Evolutionary conservation across 1,284 basidiomycete genomes (phyloP), one percentile per base, ranked within the genome.

Genomic region (Vanrija pseudolonga): DNA sequence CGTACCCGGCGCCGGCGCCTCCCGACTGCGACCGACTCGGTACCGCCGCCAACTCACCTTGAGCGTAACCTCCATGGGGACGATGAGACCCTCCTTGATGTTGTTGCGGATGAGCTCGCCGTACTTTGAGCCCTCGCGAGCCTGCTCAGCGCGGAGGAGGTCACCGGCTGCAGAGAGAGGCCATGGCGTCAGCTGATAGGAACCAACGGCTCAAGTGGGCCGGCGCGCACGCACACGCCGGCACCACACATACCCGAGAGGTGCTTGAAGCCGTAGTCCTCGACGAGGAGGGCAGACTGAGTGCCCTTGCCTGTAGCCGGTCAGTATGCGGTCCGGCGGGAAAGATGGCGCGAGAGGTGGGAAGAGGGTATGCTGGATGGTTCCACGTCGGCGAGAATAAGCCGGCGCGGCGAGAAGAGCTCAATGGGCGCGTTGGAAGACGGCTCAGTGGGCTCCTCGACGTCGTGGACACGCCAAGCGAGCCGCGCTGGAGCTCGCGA

Each of bases 1-100:
- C 14, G 12, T 32, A 32, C 32, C 32, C 32, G 32, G 32, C 32
- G 14, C 32, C 32, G 32, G 32, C 32, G 14, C 32, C 32, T 32
- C 32, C 32, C 32, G 32, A 2, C 32, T 12, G 5, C 14, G 1
- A 15, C 32, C 4, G 9, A 15, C 32, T 4, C 32, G 11, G 14
- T 7, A 11, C 26, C 2, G 26, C 26, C 32, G 32, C 32, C 32
- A 32, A 59, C 69, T 48, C 51, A 73, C 76, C 71, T 93, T 93
- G 72, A 98, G 85, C 32, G 96, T 98, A 56, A 99, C 89, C 72
- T 97, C 89, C 85, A 90, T 91, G 5, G 96, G 96, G 6, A 98
- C 96, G 67, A 99, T 96, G 60, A 81, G 86, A 54, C 96, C 96
- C 76, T 95, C 94, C 57, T 82, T 85, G 76, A 99, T 98, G 79